Evolutionary conservation across 139 green algal genomes (phyloP).

Genomic region (Volvox africanus): DNA sequence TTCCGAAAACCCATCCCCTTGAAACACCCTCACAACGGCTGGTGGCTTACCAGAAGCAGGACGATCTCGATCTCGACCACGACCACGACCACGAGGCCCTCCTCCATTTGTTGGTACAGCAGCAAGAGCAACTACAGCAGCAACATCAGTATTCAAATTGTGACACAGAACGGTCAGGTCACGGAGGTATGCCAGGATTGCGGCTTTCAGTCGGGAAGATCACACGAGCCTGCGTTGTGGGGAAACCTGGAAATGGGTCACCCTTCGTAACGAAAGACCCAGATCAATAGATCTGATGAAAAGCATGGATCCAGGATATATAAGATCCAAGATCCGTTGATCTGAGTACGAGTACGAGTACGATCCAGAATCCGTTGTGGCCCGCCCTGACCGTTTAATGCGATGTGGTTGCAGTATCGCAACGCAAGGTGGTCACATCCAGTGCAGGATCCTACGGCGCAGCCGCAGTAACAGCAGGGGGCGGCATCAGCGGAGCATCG

Average conservation of each 20-base stretch:
- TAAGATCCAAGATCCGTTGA: too few relatives aligned
- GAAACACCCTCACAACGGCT: not conserved
- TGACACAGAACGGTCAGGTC: not conserved
- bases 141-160: not conserved
- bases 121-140: not conserved
- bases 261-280: too few relatives aligned
- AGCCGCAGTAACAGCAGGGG: not conserved
- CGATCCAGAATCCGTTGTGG: too few relatives aligned
- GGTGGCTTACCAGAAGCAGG: conserved; percentile 17
- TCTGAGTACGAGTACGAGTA: too few relatives aligned
- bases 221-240: too few relatives aligned
- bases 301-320: too few relatives aligned
- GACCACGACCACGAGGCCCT: conserved; percentile 41
- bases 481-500: not conserved
- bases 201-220: too few relatives aligned
- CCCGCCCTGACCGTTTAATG: not conserved
- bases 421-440: conserved; percentile 7
- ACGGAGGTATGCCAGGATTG: not conserved
- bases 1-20: too few relatives aligned
- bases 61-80: conserved; percentile 34
- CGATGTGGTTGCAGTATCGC: not conserved
- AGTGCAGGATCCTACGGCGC: not conserved
- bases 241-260: too few relatives aligned
- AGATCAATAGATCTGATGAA: too few relatives aligned
- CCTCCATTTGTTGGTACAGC: not conserved